A percentile compares a stretch with the other conserved stretches of the same genome.
Conservation (phyloP, 1,284 basidiomycete species). For the Cerrena zonata region DNA sequence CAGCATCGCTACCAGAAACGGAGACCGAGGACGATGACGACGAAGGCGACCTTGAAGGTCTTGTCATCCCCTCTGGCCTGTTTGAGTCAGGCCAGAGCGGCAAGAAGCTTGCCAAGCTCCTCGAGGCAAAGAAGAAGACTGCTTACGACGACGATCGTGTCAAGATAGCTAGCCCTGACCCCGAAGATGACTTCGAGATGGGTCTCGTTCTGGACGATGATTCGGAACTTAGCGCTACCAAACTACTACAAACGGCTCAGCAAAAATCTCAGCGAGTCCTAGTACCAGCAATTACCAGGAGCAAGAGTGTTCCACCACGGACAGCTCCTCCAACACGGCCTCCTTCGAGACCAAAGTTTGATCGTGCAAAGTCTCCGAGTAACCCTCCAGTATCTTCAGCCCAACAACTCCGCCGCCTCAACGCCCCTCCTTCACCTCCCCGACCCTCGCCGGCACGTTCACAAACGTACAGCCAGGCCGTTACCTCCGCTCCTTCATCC, state of each 20-base stretch:
- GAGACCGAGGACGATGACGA: slow-evolving; percentile 67
- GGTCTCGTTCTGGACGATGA: slow-evolving; percentile 77
- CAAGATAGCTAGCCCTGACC: slow-evolving; percentile 53
- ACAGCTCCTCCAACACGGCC: slow-evolving; percentile 42
- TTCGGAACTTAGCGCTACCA: slow-evolving; percentile 70
- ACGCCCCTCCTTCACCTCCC: slow-evolving; percentile 52
- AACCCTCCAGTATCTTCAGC: slow-evolving; percentile 61
- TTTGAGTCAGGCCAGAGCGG: slow-evolving; percentile 66
- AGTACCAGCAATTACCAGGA: slow-evolving; percentile 27
- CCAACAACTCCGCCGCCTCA: slow-evolving; percentile 59
- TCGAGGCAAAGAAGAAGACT: slow-evolving; percentile 70
- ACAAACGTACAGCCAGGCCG: slow-evolving; percentile 52
- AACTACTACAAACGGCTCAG: slow-evolving; percentile 54
- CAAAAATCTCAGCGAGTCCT: slow-evolving; percentile 38
- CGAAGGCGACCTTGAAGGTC: slow-evolving; percentile 69
- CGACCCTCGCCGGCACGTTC: slow-evolving; percentile 46
- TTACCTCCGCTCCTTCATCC: slow-evolving; percentile 41
- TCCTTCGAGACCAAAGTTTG: slow-evolving; percentile 52
- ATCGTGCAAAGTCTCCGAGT: slow-evolving; percentile 64
- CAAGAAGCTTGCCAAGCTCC: slow-evolving; percentile 62
- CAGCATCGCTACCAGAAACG: slow-evolving; percentile 59
- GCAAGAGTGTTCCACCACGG: slow-evolving; percentile 52
- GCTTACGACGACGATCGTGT: slow-evolving; percentile 40
- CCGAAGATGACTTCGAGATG: slow-evolving; percentile 76
- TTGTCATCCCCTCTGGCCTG: slow-evolving; percentile 66